A percentile compares a stretch with the other conserved stretches of the same genome.
Conservation (phyloP, 2,329 filamentous ascomycete genomes). For the Colletotrichum brevisporum region DNA sequence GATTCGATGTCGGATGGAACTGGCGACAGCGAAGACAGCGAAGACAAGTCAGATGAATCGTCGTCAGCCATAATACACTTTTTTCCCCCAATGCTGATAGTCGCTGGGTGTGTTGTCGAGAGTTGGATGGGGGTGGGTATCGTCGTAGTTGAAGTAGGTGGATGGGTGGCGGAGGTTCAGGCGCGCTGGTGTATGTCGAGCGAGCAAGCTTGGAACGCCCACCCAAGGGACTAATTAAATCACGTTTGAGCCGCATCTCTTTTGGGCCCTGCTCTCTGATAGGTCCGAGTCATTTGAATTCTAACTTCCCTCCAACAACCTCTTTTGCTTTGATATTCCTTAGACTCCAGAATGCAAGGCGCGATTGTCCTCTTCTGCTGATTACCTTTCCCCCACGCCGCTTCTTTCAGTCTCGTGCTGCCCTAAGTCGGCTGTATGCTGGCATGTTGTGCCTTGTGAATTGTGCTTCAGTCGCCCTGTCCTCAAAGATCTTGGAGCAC, state of each 20-base stretch:
- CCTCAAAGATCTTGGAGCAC: conserved; percentile 29
- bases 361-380: neutral
- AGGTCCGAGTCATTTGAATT: conserved; percentile 42
- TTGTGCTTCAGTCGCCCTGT: conserved; percentile 16
- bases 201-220: conserved; percentile 38
- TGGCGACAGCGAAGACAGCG: conserved; percentile 64
- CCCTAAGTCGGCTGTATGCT: neutral
- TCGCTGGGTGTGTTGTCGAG: conserved; percentile 11
- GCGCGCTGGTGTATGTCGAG: conserved; percentile 36
- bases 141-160: conserved; percentile 44
- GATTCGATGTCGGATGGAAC: conserved; percentile 62
- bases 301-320: conserved; percentile 28
- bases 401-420: neutral
- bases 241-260: conserved; percentile 41
- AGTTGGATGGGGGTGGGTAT: conserved; percentile 43
- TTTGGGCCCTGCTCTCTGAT: conserved; percentile 39
- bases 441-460: conserved; percentile 17
- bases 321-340: conserved; percentile 8
- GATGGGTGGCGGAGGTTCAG: conserved; percentile 42
- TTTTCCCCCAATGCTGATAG: conserved; percentile 16
- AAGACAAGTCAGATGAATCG: conserved; percentile 76
- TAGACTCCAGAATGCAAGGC: conserved; percentile 4
- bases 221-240: conserved; percentile 40
- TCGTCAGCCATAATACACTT: conserved; percentile 69
- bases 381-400: neutral